Evolutionary conservation across 2,329 filamentous ascomycete genomes (phyloP), one percentile per base, ranked within the genome.

Genomic region (Sclerotinia subarctica): DNA sequence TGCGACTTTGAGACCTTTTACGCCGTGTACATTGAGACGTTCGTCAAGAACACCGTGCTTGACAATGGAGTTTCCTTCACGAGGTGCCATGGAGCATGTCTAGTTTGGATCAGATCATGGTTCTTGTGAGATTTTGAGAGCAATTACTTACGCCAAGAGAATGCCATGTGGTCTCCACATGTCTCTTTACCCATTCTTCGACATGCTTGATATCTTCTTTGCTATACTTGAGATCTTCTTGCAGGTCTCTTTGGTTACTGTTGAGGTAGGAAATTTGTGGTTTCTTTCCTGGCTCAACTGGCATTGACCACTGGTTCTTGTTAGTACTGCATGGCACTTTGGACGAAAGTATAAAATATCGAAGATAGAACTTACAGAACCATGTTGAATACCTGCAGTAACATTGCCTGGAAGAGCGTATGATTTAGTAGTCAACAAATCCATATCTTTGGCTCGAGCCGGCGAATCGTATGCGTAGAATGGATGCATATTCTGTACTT

Each of bases 371-470:
- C 66, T 64, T 68, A 68, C 66, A 73, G 86, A 85, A 87, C 77
- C 10, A 76, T 73, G 2, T 79, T 77, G 75, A 81, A 86, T 57
- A 72, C 72, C 24, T 79, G 84, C 70, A 80, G 81, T 29, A 76
- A 77, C 11, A 71, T 73, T 52, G 74, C 75, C 52, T 0, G 89
- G 86, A 0, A 92, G 87, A 1, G 90, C 91, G 70, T 93, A 93
- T 32, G 84, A 83, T 70, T 93, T 92, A 24, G 91, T 93, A 0
- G 90, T 93, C 10, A 83, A 83, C 1, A 94, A 82, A 72, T 93
- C 90, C 81, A 94, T 84, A 76, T 95, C 91, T 62, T 86, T 82
- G 7, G 90, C 86, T 29, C 88, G 84, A 4, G 90, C 91, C 0
- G 87, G 84, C 26, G 88, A 91, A 79, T 92, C 86, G 75, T 84